Base-by-base conservation (phyloP, 208 protist species). In the Wallacemonas sp. region DNA sequence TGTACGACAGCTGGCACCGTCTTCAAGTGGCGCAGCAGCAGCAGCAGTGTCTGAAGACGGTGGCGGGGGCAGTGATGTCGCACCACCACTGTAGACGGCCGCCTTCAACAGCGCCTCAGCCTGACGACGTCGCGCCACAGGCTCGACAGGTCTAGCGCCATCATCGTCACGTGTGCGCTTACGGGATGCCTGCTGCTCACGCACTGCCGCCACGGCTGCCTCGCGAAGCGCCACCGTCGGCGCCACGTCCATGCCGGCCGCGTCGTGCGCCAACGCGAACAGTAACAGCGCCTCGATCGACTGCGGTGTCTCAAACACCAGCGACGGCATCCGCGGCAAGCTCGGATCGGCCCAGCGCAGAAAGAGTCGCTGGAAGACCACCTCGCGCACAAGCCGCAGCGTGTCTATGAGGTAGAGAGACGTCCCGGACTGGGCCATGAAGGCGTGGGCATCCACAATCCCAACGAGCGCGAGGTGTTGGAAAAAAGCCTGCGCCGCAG, bases 311-410 rank as follows among this genome's bases (percentile, higher is more conserved):
- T 65, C 56, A 32, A 92, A 74, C 26, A 65, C 44, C 12, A 94
- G 36, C 17, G 74, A 54, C 1, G 85, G 68, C 21, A 74, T 65
- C 26, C 74, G 60, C 1, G 78, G 78, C 21, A 90, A 64, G 3
- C 76, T 70, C 1, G 84, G 72, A 34, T 81, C 69, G 0, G 66
- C 70, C 87, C 88, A 96, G 48, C 81, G 85, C 41, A 90, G 64
- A 58, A 96, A 93, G 48, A 94, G 81, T 52, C 84, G 85, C 62
- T 94, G 90, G 49, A 85, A 94, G 23, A 86, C 82, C 8, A 87
- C 85, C 46, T 83, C 68, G 11, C 77, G 77, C 41, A 83, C 81
- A 1, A 91, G 61, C 9, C 68, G 67, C 44, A 87, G 62, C n/a
- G 83, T 88, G 66, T 92, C 78, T 8, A 93, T 55, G 47, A 83